Percentiles rank a stretch among this genome's conserved stretches.
Conservation (phyloP, 768 basidiomycete genomes). For the Mycena rosella region DNA sequence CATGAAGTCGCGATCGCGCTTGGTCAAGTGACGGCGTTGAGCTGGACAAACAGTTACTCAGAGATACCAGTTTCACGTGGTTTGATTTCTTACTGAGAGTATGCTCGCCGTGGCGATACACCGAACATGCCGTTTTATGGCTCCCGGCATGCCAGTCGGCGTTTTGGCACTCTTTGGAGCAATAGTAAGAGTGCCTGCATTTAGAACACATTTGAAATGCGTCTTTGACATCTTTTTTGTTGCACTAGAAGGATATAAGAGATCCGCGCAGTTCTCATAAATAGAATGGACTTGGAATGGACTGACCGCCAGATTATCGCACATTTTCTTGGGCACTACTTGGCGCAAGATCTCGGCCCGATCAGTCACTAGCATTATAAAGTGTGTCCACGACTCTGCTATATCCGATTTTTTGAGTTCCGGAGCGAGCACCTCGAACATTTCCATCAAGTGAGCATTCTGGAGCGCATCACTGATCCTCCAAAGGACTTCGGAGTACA, state of each 20-base stretch:
- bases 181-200: conserved; percentile 11
- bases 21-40: background rate
- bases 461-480: too few species aligned
- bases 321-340: too few species aligned
- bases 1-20: conserved; percentile 12
- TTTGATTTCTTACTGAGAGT: background rate
- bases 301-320: too few species aligned
- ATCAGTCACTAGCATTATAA: too few species aligned
- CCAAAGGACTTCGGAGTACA: too few species aligned
- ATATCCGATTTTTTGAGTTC: too few species aligned
- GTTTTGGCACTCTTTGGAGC: conserved; percentile 16
- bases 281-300: too few species aligned
- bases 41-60: background rate
- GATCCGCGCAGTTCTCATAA: too few species aligned
- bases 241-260: background rate
- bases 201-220: background rate
- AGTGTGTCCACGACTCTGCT: too few species aligned
- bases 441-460: too few species aligned
- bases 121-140: background rate
- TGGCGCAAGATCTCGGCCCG: too few species aligned
- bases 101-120: background rate
- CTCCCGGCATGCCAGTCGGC: conserved; percentile 2
- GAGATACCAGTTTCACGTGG: background rate
- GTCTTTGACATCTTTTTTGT: background rate
- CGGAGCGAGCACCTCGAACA: too few species aligned